These are phyloP conservation scores for Coemansia javaensis DNA, from an alignment of 192 early-diverging fungal genomes.

Conservation along the genomic window DNA sequence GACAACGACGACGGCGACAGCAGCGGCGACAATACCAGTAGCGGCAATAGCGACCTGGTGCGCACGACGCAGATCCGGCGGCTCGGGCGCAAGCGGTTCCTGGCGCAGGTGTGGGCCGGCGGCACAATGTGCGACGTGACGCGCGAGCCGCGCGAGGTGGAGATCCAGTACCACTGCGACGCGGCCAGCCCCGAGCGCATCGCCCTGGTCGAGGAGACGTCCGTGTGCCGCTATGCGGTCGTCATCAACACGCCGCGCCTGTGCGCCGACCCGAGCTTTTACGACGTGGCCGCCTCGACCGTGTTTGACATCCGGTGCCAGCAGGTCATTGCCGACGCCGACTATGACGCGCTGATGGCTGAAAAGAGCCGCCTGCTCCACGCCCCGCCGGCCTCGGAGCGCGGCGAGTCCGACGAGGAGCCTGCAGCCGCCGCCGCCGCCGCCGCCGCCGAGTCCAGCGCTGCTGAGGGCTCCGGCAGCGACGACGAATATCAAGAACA, in stretches of 20 bases:
- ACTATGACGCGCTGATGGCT: conserved; percentile 25
- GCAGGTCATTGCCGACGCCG: conserved; percentile 55
- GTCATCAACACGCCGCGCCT: conserved; percentile 70
- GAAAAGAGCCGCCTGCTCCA: neutral
- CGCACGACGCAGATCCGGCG: conserved; percentile 34
- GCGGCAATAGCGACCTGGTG: conserved; percentile 10
- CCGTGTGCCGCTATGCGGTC: conserved; percentile 72
- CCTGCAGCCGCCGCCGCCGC: too few species aligned
- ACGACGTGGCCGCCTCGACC: conserved; percentile 27
- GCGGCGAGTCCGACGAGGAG: neutral
- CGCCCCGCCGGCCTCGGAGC: neutral
- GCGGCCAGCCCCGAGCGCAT: conserved; percentile 57
- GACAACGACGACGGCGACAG: too few species aligned
- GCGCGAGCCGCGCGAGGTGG: conserved; percentile 59
- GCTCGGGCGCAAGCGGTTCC: conserved; percentile 53
- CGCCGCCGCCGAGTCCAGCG: too few species aligned
- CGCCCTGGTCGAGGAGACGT: conserved; percentile 57
- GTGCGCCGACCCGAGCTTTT: conserved; percentile 61
- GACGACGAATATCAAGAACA: neutral
- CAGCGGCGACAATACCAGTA: neutral
- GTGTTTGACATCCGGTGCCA: conserved; percentile 61
- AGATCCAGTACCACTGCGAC: conserved; percentile 85
- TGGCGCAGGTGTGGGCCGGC: conserved; percentile 67
- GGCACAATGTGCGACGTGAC: conserved; percentile 76
- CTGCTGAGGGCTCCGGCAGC: too few species aligned